Percentiles rank a stretch among this genome's conserved stretches.
phyloP scores from a whole-genome alignment of 257 asterid genomes.

The Solanum neorickii region DNA sequence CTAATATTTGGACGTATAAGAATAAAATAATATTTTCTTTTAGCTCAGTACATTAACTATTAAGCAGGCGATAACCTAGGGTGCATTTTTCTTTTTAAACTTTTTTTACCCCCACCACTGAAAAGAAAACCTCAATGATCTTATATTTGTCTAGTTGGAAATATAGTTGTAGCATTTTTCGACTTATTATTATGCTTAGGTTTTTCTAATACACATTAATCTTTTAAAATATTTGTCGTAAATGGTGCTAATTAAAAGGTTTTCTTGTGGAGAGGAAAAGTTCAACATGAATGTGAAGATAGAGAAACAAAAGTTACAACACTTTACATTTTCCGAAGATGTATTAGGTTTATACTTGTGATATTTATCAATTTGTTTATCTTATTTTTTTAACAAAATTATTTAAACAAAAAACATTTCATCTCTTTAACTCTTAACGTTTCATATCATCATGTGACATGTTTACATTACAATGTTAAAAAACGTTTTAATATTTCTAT shows the following conservation, averaged over 20 bases:
- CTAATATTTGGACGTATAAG: background rate
- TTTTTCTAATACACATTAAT: background rate
- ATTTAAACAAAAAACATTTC: background rate
- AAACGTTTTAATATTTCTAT: background rate
- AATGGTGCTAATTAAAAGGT: background rate
- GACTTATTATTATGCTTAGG: background rate
- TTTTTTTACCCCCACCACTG: background rate
- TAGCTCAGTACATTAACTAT: background rate
- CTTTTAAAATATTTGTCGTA: background rate
- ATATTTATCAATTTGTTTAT: background rate
- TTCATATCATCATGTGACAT: background rate
- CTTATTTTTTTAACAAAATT: no score
- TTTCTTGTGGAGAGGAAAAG: background rate
- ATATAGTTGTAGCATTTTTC: background rate
- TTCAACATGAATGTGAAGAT: background rate
- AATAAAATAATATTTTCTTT: background rate
- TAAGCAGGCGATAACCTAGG: no score
- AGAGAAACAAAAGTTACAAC: background rate
- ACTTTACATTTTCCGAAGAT: background rate
- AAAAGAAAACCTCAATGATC: background rate
- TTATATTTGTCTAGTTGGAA: background rate
- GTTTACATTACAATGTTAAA: background rate
- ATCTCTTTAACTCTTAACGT: no score
- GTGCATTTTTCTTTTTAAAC: background rate
- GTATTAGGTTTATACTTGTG: background rate